phyloP scores from a whole-genome alignment of 768 basidiomycete species.

The Hypholoma sublateritium region DNA sequence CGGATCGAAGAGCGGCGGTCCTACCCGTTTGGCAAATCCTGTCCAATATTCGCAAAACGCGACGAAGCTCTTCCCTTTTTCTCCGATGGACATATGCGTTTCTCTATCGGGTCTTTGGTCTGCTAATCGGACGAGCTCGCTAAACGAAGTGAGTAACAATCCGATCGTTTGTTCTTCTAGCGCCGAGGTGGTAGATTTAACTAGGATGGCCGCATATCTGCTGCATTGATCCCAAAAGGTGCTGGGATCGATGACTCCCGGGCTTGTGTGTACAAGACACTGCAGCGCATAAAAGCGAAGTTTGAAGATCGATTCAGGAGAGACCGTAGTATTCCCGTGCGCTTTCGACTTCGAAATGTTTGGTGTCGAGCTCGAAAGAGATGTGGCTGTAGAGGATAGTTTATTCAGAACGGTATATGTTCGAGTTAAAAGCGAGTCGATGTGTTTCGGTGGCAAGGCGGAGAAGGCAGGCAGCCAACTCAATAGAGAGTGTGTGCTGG shows the following conservation, averaged over 20 bases:
- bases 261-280: conserved; percentile 45
- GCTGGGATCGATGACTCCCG: conserved; percentile 45
- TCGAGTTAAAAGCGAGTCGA: conserved; percentile 59
- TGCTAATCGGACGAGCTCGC: conserved; percentile 40
- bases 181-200: conserved; percentile 29
- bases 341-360: conserved; percentile 5
- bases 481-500: conserved; percentile 37
- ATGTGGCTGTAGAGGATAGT: conserved; percentile 23
- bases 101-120: conserved; percentile 34
- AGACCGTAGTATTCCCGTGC: conserved; percentile 1
- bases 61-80: conserved; percentile 50
- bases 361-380: not conserved
- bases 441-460: conserved; percentile 48
- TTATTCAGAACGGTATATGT: conserved; percentile 56
- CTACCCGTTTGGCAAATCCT: conserved; percentile 62
- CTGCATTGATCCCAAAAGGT: conserved; percentile 73
- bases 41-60: conserved; percentile 75
- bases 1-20: conserved; percentile 10
- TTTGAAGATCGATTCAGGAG: conserved; percentile 26
- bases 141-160: conserved; percentile 42
- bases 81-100: conserved; percentile 35
- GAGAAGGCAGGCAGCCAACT: conserved; percentile 51
- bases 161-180: conserved; percentile 32
- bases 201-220: conserved; percentile 47
- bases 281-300: conserved; percentile 46